Evolutionary conservation across 305 asterid species (phyloP), one percentile per base, ranked within the genome.

Genomic region (Rubia tinctorum): DNA sequence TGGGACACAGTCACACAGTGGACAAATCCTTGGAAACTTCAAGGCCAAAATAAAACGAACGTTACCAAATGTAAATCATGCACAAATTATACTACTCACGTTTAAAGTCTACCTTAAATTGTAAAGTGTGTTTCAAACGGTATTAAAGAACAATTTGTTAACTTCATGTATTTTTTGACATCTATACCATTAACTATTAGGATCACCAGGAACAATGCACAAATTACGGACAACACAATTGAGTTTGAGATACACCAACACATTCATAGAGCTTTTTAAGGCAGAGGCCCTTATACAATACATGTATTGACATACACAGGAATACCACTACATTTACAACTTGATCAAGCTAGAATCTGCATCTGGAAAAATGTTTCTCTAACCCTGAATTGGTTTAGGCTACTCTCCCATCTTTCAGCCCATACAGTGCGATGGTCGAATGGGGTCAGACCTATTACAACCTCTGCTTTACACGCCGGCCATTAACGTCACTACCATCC

Each of bases 401-500:
- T 71, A 30, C 34, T 30, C 34, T 30, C 34, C 34, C 34, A 30
- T 30, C 34, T 30, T 30, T 30, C 34, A 30, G 34, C 34, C 34
- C 34, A 1, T 30, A 77, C 76, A 56, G 67, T 42, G 67, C 59
- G 25, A 30, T 60, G 39, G 47, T 18, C 10, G 20, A 47, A 61
- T 66, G 5, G 59, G 59, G 42, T 8, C 45, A 25, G 73, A 62
- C 66, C 75, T 64, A 78, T 69, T 84, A 90, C 68, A 86, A 73
- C 77, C 97, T 87, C 77, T 90, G 99, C 82, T 94, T 94, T 76
- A 91, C 99, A 25, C 99, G 93, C 73, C 99, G 84, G 45, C 99
- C 97, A 65, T 80, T 77, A 68, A 79, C 83, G 76, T 94, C 99
- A 69, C 88, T 79, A 58, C 96, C 96, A 20, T 92, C 98, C 44